A percentile compares a stretch with the other conserved stretches of the same genome.
Conservation (phyloP, 345 rosid genomes). For the Salix suchowensis region DNA sequence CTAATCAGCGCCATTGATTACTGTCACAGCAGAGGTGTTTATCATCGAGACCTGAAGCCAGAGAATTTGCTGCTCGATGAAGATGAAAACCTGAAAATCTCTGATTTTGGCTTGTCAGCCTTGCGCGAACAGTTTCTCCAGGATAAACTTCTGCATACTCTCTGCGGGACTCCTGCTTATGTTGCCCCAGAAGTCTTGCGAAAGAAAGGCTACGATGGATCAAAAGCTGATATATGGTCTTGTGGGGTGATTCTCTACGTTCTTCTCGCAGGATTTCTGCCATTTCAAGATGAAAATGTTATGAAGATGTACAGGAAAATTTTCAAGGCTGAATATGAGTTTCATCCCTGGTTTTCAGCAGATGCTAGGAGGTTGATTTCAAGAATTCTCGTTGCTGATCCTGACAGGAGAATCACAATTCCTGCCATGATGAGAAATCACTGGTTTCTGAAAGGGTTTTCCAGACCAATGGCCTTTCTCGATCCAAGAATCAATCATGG, state of each 20-base stretch:
- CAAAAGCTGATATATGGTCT: background rate
- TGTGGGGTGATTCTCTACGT: slow-evolving; percentile 3
- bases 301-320: background rate
- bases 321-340: background rate
- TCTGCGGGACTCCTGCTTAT: background rate
- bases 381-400: background rate
- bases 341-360: background rate
- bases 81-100: background rate
- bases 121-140: background rate
- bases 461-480: slow-evolving; percentile 26
- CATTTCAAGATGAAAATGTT: background rate
- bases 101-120: slow-evolving; percentile 2
- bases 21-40: background rate
- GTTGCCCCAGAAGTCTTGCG: background rate
- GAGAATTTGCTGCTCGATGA: background rate
- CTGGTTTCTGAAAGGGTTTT: slow-evolving; percentile 33
- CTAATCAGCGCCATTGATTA: background rate
- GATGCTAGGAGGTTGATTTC: background rate
- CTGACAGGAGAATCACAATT: background rate
- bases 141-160: background rate
- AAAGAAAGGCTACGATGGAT: slow-evolving; percentile 1
- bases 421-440: background rate
- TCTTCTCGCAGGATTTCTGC: background rate
- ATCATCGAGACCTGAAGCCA: background rate
- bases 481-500: slow-evolving; percentile 11